Conservation (phyloP, 139 green algal species). For the Mesotaenium endlicherianum region DNA sequence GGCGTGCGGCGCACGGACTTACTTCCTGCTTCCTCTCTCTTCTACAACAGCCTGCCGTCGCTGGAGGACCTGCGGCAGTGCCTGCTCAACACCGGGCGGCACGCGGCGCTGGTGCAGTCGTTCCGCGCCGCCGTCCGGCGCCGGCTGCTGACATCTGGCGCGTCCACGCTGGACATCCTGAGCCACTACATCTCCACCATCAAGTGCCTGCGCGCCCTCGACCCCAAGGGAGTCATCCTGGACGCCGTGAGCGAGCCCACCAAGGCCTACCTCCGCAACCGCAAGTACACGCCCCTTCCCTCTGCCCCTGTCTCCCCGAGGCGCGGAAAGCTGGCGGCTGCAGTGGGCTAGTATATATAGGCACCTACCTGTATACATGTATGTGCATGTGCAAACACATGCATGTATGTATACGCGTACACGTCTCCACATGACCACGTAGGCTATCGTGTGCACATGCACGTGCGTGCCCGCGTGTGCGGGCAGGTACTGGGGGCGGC, state of each 20-base stretch:
- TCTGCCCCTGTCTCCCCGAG: neutral
- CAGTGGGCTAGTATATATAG: no score
- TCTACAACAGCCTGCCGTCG: slow-evolving; percentile 36
- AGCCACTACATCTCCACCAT: slow-evolving; percentile 86
- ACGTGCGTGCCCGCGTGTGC: no score
- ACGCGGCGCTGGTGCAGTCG: neutral
- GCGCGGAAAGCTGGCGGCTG: no score
- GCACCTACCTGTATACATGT: neutral
- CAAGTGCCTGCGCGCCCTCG: slow-evolving; percentile 34
- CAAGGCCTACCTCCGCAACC: slow-evolving; percentile 69
- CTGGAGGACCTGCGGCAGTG: slow-evolving; percentile 69
- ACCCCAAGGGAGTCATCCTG: slow-evolving; percentile 71
- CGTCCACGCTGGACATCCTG: slow-evolving; percentile 85
- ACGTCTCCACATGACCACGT: neutral
- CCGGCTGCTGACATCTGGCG: slow-evolving; percentile 84
- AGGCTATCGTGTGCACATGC: neutral
- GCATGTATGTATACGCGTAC: neutral
- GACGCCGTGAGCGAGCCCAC: slow-evolving; percentile 73
- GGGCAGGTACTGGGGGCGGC: no score
- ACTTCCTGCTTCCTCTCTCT: slow-evolving; percentile 11
- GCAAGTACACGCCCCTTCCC: neutral
- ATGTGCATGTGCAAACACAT: neutral
- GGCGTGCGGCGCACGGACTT: neutral
- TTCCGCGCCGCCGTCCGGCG: slow-evolving; percentile 55
- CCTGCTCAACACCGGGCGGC: slow-evolving; percentile 70